Evolutionary conservation across 2,329 filamentous ascomycete species (phyloP), one percentile per base, ranked within the genome.

Genomic region (Fusarium nelsonii): DNA sequence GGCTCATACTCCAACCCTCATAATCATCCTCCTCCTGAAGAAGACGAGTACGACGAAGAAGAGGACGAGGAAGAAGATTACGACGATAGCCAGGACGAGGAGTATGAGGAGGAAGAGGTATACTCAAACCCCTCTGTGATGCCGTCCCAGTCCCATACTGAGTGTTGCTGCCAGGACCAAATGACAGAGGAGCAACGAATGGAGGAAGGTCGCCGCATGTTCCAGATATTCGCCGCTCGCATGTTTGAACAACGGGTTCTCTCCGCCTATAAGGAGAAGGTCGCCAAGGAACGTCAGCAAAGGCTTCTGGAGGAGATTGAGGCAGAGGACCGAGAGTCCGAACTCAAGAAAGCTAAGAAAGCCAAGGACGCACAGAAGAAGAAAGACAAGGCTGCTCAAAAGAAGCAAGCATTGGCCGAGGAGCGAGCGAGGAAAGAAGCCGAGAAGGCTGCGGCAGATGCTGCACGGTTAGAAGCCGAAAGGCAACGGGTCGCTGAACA

Each of bases 161-260:
- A 82, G 78, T 80, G 79, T 76, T 81, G 78, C 78, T 81, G 80
- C 74, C 81, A 98, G 95, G 94, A 97, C 78, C 90, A 91, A 70
- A 96, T 98, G 93, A 97, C 94, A 52, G 95, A 98, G 83, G 93
- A 97, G 82, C 94, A 98, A 84, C 92, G 96, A 65, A 98, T 99
- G 96, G 94, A 98, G 79, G 96, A 99, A 84, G 96, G 96, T 65
- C 90, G 96, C 58, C 88, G 95, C 73, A 99, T 99, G 96, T 99
- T 99, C 78, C 96, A 99, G 79, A 98, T 99, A 79, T 99, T 99
- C 80, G 96, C 96, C 65, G 96, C 96, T 60, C 90, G 96, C 68
- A 99, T 99, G 96, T 99, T 99, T 79, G 96, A 99, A 82, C 96
- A 99, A 79, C 88, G 96, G 68, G 96, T 99, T 23, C 85, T 99